Evolutionary conservation across 768 basidiomycete genomes (phyloP).

Genomic region (Lactarius sanguifluus): DNA sequence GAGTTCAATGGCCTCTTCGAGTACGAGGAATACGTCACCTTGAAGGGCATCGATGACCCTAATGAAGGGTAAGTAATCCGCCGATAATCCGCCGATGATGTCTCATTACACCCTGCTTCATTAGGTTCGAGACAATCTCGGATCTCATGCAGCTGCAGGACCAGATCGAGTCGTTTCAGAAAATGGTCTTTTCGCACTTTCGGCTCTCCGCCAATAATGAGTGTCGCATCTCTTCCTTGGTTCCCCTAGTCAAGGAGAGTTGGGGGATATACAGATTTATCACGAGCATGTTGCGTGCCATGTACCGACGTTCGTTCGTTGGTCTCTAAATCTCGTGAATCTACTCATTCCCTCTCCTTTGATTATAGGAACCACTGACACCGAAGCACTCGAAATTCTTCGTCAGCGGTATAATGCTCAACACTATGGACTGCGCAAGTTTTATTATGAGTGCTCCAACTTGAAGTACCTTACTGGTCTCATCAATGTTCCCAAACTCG

Average conservation of each 20-base stretch:
- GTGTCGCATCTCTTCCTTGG: constrained; percentile 92
- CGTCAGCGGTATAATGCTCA: constrained; percentile 86
- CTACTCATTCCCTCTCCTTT: constrained; percentile 14
- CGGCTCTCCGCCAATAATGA: constrained; percentile 90
- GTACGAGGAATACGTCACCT: constrained; percentile 96
- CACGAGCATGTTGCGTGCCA: constrained; percentile 96
- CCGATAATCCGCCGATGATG: not conserved
- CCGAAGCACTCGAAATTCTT: constrained; percentile 87
- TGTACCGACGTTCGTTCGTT: constrained; percentile 77
- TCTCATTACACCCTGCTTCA: constrained; percentile 10
- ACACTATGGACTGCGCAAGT: constrained; percentile 91
- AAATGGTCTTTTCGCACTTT: constrained; percentile 96
- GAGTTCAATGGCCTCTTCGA: constrained; percentile 99
- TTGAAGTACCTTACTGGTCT: constrained; percentile 96
- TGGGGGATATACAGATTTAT: constrained; percentile 99
- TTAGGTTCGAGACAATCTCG: constrained; percentile 90
- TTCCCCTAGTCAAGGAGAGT: constrained; percentile 97
- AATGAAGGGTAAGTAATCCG: constrained; percentile 83
- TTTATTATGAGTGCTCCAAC: constrained; percentile 99
- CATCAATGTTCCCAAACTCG: constrained; percentile 97
- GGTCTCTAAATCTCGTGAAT: not conserved
- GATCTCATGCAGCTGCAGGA: constrained; percentile 98
- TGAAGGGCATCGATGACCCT: constrained; percentile 97
- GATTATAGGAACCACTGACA: constrained; percentile 76
- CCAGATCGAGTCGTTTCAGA: constrained; percentile 98